Conservation (phyloP, 2,329 filamentous ascomycete genomes). For the Arachnomyces sp. region DNA sequence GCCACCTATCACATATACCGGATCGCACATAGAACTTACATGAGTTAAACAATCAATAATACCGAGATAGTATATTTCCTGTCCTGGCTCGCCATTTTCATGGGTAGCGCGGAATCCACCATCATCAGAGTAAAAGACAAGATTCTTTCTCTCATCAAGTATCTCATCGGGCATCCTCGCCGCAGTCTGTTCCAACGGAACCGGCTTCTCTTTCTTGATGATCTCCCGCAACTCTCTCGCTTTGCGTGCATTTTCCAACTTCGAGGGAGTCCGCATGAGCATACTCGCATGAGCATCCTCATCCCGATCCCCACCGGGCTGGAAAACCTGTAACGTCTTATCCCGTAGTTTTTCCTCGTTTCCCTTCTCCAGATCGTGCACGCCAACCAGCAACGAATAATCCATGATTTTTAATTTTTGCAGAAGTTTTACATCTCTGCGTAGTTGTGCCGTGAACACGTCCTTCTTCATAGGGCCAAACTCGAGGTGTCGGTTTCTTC, state of each 20-base stretch:
- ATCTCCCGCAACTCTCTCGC: conserved; percentile 85
- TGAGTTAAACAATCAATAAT: conserved; percentile 98
- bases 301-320: conserved; percentile 67
- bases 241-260: conserved; percentile 83
- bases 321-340: conserved; percentile 90
- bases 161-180: conserved; percentile 88
- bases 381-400: conserved; percentile 89
- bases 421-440: conserved; percentile 76
- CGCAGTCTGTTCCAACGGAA: conserved; percentile 78
- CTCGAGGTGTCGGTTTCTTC: conserved; percentile 75
- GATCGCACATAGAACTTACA: conserved; percentile 52
- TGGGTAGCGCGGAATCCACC: conserved; percentile 90
- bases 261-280: conserved; percentile 83
- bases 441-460: conserved; percentile 80
- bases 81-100: conserved; percentile 73
- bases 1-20: conserved; percentile 5
- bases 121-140: conserved; percentile 89
- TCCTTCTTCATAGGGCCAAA: conserved; percentile 83
- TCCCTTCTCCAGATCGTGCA: conserved; percentile 81
- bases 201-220: conserved; percentile 83
- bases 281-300: conserved; percentile 57
- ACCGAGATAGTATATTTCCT: conserved; percentile 95
- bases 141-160: conserved; percentile 64
- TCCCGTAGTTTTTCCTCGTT: conserved; percentile 89
- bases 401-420: conserved; percentile 96